phyloP scores from a whole-genome alignment of 257 asterid species.

The Orobanche coerulescens region DNA sequence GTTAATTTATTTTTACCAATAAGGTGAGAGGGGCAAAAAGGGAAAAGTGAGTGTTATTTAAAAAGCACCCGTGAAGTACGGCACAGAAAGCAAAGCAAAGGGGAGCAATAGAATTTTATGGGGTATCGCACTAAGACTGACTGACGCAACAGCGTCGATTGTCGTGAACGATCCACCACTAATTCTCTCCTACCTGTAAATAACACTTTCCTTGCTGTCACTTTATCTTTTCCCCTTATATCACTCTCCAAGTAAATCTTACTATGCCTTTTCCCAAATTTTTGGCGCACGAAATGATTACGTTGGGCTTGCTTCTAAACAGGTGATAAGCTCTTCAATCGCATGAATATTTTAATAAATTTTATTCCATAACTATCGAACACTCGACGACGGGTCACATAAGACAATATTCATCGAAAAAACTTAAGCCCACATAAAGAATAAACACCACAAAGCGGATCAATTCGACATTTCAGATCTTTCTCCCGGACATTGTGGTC shows the following conservation, averaged over 20 bases:
- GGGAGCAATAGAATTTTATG: slow-evolving; percentile 25
- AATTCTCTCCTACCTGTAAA: slow-evolving; percentile 10
- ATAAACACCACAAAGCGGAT: too few relatives aligned
- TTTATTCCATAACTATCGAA: too few relatives aligned
- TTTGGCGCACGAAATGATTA: neutral
- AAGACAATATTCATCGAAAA: too few relatives aligned
- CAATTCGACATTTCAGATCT: too few relatives aligned
- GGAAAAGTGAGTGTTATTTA: neutral
- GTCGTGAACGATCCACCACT: slow-evolving; percentile 24
- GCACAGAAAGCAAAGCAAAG: slow-evolving; percentile 2
- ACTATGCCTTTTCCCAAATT: neutral
- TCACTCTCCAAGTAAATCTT: neutral
- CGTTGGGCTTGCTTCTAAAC: neutral
- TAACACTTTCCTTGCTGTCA: neutral
- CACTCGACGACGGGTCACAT: too few relatives aligned
- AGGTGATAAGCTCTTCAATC: neutral
- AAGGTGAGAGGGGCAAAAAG: neutral
- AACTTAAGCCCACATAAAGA: too few relatives aligned
- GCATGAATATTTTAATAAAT: too few relatives aligned
- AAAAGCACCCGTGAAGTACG: slow-evolving; percentile 23
- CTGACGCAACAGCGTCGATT: slow-evolving; percentile 22
- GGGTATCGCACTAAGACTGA: slow-evolving; percentile 28
- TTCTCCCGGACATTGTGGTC: too few relatives aligned
- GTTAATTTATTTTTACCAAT: too few relatives aligned
- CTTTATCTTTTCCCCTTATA: neutral